phyloP scores from a whole-genome alignment of 345 rosid genomes.

The Acer yangbiense region DNA sequence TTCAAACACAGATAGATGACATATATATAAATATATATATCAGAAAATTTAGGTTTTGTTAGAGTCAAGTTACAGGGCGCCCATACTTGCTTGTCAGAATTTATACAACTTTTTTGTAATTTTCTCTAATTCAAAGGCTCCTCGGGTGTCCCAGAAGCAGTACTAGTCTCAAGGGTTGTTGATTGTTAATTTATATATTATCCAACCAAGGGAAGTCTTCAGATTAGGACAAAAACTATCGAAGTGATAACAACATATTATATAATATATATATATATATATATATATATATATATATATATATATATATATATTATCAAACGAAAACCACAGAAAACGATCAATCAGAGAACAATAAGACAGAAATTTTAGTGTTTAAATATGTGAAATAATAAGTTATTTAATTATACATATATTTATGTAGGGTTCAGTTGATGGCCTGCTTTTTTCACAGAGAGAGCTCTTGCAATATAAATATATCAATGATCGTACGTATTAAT shows the following conservation, averaged over 20 bases:
- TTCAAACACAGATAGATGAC: neutral
- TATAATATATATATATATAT: neutral
- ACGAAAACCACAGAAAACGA: neutral
- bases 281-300: too few species aligned
- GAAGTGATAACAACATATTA: slow-evolving; percentile 12
- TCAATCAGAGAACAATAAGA: slow-evolving; percentile 9
- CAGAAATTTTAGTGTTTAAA: slow-evolving; percentile 2
- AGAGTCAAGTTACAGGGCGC: neutral
- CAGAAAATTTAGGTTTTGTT: neutral
- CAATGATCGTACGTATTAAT: neutral
- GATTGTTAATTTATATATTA: neutral
- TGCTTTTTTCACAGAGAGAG: slow-evolving; percentile 3
- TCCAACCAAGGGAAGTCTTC: neutral
- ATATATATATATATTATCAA: neutral
- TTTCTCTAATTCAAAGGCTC: neutral
- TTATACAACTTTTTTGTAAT: neutral
- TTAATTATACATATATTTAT: neutral
- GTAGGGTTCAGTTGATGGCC: slow-evolving; percentile 12
- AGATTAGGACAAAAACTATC: slow-evolving; percentile 7
- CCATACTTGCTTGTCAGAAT: neutral
- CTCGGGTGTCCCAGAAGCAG: slow-evolving; percentile 4
- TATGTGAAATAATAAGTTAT: neutral
- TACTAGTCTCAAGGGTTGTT: neutral
- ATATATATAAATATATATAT: too few species aligned
- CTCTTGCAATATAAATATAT: neutral